Evolutionary conservation across 2,329 filamentous ascomycete genomes (phyloP), one percentile per base, ranked within the genome.

Genomic region (Bimuria novae-zelandiae): DNA sequence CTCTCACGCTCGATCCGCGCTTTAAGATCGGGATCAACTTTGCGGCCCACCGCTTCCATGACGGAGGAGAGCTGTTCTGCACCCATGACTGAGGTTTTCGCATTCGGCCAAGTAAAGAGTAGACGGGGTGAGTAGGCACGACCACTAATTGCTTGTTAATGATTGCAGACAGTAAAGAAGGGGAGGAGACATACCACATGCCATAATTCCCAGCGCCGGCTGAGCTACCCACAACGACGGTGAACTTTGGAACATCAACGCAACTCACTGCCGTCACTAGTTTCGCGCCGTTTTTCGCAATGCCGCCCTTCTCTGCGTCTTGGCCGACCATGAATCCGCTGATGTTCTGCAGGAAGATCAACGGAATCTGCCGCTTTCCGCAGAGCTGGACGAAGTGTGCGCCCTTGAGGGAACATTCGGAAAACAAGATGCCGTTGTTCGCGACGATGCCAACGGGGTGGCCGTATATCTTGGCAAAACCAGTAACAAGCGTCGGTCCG

Each of bases 301-400:
- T 97, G 11, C 94, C 94, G 47, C 93, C 93, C 49, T 89, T 88
- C 77, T 99, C 94, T 0, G 93, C 92, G 65, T 94, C 90, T 16
- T 86, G 84, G 37, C 94, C 94, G 27, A 99, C 94, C 94, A 99
- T 99, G 83, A 99, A 99, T 37, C 94, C 94, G 5, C 87, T 88
- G 71, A 99, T 97, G 75, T 99, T 97, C 74, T 99, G 94, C 17
- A 99, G 79, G 77, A 97, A 97, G 45, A 97, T 82, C 8, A 97
- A 80, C 1, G 94, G 93, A 51, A 97, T 89, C 49, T 90, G 86
- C 51, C 94, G 88, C 75, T 97, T 92, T 25, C 89, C 83, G 78
- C 93, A 97, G 4, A 99, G 84, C 76, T 99, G 90, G 66, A 97
- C 91, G 75, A 99, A 99, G 77, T 99, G 94, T 0, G 94, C 92